phyloP scores from a whole-genome alignment of 2,329 filamentous ascomycete species.

The Trichoderma sp. region DNA sequence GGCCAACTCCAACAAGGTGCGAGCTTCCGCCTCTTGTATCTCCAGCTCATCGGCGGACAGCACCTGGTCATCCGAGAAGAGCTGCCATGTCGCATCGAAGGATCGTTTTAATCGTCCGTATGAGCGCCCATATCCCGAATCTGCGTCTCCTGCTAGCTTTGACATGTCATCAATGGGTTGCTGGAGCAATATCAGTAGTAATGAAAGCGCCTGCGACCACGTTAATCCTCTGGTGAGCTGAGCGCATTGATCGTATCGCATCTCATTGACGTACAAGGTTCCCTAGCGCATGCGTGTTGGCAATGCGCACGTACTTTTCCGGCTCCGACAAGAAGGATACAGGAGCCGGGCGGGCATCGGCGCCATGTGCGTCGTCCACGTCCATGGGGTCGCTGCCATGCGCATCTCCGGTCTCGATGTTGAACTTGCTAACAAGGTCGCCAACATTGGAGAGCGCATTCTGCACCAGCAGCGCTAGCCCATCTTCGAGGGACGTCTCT shows the following conservation, averaged over 20 bases:
- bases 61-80: slow-evolving; percentile 35
- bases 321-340: slow-evolving; percentile 37
- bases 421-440: slow-evolving; percentile 37
- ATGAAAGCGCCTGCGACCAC: slow-evolving; percentile 35
- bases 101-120: slow-evolving; percentile 34
- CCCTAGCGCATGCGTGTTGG: slow-evolving; percentile 39
- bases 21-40: slow-evolving; percentile 32
- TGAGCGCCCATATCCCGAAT: slow-evolving; percentile 34
- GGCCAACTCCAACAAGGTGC: slow-evolving; percentile 43
- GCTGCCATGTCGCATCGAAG: slow-evolving; percentile 34
- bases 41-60: slow-evolving; percentile 37
- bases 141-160: slow-evolving; percentile 32
- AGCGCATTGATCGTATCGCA: neutral
- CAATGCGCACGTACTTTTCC: slow-evolving; percentile 37
- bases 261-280: slow-evolving; percentile 37
- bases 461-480: slow-evolving; percentile 38
- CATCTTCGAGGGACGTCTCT: slow-evolving; percentile 35
- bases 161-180: slow-evolving; percentile 37
- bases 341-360: slow-evolving; percentile 31
- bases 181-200: slow-evolving; percentile 39
- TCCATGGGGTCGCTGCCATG: slow-evolving; percentile 35
- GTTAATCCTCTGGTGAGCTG: neutral
- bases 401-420: slow-evolving; percentile 23
- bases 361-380: slow-evolving; percentile 30
- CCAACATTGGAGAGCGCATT: slow-evolving; percentile 41